A percentile compares a stretch with the other conserved stretches of the same genome.
phyloP scores from a whole-genome alignment of 495 filamentous ascomycete species.

The Aspergillus indologenus region DNA sequence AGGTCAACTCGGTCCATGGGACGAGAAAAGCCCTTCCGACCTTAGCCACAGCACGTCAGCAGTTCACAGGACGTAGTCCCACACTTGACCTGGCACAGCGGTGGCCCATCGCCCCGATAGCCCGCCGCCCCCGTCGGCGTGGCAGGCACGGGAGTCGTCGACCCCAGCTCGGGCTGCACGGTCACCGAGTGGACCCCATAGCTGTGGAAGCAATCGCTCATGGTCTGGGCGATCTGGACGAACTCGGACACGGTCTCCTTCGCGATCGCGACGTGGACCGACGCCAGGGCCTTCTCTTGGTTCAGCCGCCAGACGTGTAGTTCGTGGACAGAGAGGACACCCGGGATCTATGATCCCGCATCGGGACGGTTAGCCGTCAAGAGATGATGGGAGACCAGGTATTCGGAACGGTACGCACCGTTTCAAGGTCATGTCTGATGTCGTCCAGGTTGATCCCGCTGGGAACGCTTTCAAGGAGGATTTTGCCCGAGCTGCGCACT shows the following conservation, averaged over 20 bases:
- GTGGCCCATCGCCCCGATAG: constrained; percentile 1
- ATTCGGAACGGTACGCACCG: constrained; percentile 28
- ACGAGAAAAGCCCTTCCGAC: too few species aligned
- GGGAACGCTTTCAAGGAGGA: constrained; percentile 82
- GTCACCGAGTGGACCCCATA: constrained; percentile 54
- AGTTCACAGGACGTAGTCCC: constrained; percentile 30
- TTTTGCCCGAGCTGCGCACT: constrained; percentile 45
- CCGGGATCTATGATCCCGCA: constrained; percentile 43
- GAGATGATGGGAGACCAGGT: too few species aligned
- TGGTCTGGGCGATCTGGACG: constrained; percentile 35
- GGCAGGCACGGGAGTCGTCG: too few species aligned
- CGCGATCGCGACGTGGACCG: constrained; percentile 45
- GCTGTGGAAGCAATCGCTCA: constrained; percentile 50
- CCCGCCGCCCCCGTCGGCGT: not conserved
- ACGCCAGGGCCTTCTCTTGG: constrained; percentile 48
- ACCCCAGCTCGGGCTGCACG: constrained; percentile 46
- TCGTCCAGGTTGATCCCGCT: constrained; percentile 69
- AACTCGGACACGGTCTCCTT: constrained; percentile 38
- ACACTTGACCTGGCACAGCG: constrained; percentile 32
- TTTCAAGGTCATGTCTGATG: constrained; percentile 68
- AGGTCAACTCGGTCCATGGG: too few species aligned
- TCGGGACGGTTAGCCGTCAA: not conserved
- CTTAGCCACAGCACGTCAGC: constrained; percentile 34
- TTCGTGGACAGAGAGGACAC: constrained; percentile 46
- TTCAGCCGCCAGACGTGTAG: constrained; percentile 53